Percentiles rank a stretch among this genome's conserved stretches.
Conservation (phyloP, 1,284 basidiomycete species). For the Exobasidium rhododendri region DNA sequence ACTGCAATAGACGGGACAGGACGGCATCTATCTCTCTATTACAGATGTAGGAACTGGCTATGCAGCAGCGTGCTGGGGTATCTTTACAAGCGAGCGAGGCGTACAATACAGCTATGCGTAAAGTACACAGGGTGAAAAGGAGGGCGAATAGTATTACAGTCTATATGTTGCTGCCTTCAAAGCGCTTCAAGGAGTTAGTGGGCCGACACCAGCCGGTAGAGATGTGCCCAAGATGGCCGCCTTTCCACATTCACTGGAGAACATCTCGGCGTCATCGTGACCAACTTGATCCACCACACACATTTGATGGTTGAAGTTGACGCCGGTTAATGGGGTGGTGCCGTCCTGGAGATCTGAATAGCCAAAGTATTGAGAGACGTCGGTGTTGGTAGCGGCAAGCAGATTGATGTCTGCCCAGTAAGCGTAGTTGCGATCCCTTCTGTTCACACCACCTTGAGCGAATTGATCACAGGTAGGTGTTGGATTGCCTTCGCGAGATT, state of each 20-base stretch:
- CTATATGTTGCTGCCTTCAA: too few relatives aligned
- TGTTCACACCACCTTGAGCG: constrained; percentile 33
- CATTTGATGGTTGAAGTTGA: not conserved
- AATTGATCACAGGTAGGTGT: constrained; percentile 20
- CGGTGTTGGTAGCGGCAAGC: constrained; percentile 28
- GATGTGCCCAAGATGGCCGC: constrained; percentile 23
- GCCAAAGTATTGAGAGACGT: constrained; percentile 30
- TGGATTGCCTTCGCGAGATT: constrained; percentile 23
- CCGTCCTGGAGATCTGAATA: not conserved
- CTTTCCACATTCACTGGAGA: constrained; percentile 24
- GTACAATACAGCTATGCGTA: too few relatives aligned
- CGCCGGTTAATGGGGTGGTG: not conserved
- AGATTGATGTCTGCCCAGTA: constrained; percentile 41
- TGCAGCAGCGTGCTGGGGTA: too few relatives aligned
- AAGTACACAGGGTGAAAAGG: too few relatives aligned
- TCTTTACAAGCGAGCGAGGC: too few relatives aligned
- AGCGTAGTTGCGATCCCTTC: constrained; percentile 38
- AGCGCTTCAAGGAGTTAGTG: not conserved
- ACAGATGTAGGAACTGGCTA: too few relatives aligned
- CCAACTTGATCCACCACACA: not conserved
- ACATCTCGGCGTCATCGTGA: constrained; percentile 9
- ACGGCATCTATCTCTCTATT: too few relatives aligned
- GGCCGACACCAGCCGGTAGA: constrained; percentile 1
- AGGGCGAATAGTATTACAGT: too few relatives aligned
- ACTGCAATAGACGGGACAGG: too few relatives aligned